Evolutionary conservation across 306 rosid genomes (phyloP).

Genomic region (Oxytropis ochrocephala): DNA sequence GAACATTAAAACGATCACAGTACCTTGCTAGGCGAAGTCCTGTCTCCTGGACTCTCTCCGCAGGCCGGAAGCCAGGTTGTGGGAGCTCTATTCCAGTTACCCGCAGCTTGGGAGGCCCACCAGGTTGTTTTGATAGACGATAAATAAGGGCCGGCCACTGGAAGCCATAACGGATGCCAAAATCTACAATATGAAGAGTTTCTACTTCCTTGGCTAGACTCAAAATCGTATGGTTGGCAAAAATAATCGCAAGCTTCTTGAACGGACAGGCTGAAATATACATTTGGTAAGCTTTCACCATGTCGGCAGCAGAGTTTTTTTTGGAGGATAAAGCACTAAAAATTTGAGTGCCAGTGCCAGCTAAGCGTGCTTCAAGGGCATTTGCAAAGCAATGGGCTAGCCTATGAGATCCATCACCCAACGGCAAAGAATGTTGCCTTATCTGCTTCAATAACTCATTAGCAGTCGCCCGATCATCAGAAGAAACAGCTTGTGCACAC

Average conservation of each 20-base stretch:
- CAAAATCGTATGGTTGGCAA: constrained; percentile 47
- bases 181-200: constrained; percentile 61
- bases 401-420: constrained; percentile 64
- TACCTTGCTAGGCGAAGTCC: constrained; percentile 64
- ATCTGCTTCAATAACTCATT: constrained; percentile 56
- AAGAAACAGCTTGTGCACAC: constrained; percentile 65
- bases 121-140: constrained; percentile 42
- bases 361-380: constrained; percentile 64
- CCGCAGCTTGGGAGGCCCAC: constrained; percentile 72
- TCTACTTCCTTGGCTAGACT: constrained; percentile 34
- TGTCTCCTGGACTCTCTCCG: constrained; percentile 53
- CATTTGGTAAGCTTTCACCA: constrained; percentile 47
- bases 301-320: constrained; percentile 40
- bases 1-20: constrained; percentile 63
- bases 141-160: constrained; percentile 79
- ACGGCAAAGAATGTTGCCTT: constrained; percentile 54
- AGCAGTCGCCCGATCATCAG: constrained; percentile 45
- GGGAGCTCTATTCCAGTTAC: constrained; percentile 81
- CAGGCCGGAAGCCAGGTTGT: constrained; percentile 66
- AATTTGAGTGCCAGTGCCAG: constrained; percentile 43
- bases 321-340: constrained; percentile 28
- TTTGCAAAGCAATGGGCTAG: constrained; percentile 62
- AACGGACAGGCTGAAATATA: constrained; percentile 42
- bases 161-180: constrained; percentile 77
- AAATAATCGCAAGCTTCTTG: constrained; percentile 40